Evolutionary conservation across 2,329 filamentous ascomycete genomes (phyloP).

Genomic region (Aspergillus sp.): DNA sequence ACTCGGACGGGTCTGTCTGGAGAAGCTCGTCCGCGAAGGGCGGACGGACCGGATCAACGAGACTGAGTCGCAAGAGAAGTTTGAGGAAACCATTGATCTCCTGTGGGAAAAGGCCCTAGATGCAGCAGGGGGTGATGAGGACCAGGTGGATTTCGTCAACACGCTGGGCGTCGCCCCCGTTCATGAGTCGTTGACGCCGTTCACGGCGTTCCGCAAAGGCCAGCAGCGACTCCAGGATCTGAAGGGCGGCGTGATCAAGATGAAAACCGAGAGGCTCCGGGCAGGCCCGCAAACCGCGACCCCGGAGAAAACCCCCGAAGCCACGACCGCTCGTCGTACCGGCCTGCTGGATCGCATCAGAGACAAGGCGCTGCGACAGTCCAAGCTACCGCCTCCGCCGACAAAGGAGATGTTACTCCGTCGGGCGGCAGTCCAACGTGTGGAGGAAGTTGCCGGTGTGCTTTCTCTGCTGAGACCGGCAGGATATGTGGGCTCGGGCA

Average conservation of each 20-base stretch:
- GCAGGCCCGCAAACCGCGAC: slow-evolving; percentile 15
- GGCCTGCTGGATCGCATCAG: slow-evolving; percentile 74
- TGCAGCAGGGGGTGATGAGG: slow-evolving; percentile 28
- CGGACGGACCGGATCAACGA: slow-evolving; percentile 30
- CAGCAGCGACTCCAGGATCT: slow-evolving; percentile 41
- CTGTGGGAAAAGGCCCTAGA: slow-evolving; percentile 45
- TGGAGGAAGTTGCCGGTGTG: slow-evolving; percentile 65
- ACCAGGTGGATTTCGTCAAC: slow-evolving; percentile 30
- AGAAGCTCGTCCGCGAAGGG: slow-evolving; percentile 19
- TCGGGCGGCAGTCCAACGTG: slow-evolving; percentile 63
- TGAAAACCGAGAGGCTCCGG: slow-evolving; percentile 33
- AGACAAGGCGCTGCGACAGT: slow-evolving; percentile 59
- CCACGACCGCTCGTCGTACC: slow-evolving; percentile 45
- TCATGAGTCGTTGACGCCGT: slow-evolving; percentile 35
- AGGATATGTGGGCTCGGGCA: slow-evolving; percentile 29
- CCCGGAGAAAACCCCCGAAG: slow-evolving; percentile 24
- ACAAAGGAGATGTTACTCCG: slow-evolving; percentile 58
- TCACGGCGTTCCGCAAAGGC: slow-evolving; percentile 36
- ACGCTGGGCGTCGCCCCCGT: slow-evolving; percentile 33
- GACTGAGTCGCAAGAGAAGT: slow-evolving; percentile 47
- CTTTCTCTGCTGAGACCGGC: slow-evolving; percentile 59
- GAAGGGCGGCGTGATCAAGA: slow-evolving; percentile 35
- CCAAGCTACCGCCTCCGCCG: slow-evolving; percentile 43
- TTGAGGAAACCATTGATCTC: slow-evolving; percentile 47
- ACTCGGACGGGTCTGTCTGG: slow-evolving; percentile 38